Conservation (phyloP, 345 rosid species). For the Salix caprea region DNA sequence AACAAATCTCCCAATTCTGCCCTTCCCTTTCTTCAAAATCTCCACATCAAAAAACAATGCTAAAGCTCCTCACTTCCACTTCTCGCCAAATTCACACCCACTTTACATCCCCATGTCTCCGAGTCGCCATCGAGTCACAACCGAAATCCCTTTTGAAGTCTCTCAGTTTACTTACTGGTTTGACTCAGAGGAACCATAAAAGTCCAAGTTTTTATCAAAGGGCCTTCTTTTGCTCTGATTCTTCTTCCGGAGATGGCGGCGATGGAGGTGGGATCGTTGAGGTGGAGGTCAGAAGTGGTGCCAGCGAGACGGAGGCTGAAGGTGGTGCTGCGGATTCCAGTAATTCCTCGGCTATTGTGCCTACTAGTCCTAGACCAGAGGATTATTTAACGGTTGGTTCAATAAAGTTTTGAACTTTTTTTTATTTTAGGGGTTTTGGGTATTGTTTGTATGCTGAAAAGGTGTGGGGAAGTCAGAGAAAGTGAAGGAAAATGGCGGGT, state of each 20-base stretch:
- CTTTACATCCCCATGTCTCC: slow-evolving; percentile 23
- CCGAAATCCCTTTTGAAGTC: slow-evolving; percentile 9
- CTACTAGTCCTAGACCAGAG: slow-evolving; percentile 73
- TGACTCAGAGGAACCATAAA: slow-evolving; percentile 13
- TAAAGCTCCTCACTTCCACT: slow-evolving; percentile 23
- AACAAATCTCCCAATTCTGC: neutral
- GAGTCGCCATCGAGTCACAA: neutral
- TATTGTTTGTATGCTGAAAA: neutral
- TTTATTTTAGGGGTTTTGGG: neutral
- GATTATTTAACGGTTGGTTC: slow-evolving; percentile 78
- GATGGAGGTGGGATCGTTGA: slow-evolving; percentile 36
- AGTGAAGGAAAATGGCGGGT: neutral
- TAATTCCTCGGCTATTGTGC: slow-evolving; percentile 73
- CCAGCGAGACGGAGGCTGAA: slow-evolving; percentile 37
- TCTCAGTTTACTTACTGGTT: slow-evolving; percentile 15
- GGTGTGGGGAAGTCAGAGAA: neutral
- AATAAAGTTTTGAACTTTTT: neutral
- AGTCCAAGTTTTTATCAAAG: slow-evolving; percentile 31
- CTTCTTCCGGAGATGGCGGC: slow-evolving; percentile 27
- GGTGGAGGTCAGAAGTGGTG: slow-evolving; percentile 40
- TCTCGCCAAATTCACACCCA: slow-evolving; percentile 25
- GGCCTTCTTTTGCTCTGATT: slow-evolving; percentile 74
- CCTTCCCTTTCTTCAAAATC: neutral
- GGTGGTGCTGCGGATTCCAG: slow-evolving; percentile 36
- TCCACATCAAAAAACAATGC: slow-evolving; percentile 6